These are phyloP conservation scores for Arthrobotrys conoides DNA, from an alignment of 2,329 filamentous ascomycete species.

Conservation along the genomic window DNA sequence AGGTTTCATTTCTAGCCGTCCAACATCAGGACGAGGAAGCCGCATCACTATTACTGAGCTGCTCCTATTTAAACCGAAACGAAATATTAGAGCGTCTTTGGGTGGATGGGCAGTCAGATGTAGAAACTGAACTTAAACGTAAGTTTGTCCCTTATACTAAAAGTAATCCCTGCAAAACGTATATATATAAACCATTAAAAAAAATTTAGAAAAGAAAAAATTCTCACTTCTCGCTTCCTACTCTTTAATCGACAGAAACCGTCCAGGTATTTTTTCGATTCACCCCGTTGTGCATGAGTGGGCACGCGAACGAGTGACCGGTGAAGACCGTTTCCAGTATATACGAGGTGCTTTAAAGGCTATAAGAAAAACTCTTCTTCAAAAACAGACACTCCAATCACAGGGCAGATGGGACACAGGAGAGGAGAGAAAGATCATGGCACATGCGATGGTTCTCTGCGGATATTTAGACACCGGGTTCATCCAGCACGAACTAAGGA, in stretches of 20 bases:
- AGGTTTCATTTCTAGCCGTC: slow-evolving; percentile 60
- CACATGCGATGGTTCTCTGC: neutral
- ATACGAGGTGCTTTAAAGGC: neutral
- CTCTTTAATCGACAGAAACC: slow-evolving; percentile 11
- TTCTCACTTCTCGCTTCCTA: slow-evolving; percentile 31
- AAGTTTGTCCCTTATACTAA: neutral
- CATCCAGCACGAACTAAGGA: neutral
- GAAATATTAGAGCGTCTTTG: slow-evolving; percentile 59
- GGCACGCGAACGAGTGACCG: slow-evolving; percentile 40
- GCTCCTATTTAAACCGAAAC: slow-evolving; percentile 60
- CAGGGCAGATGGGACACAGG: neutral
- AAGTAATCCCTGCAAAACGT: no score
- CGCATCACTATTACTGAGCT: slow-evolving; percentile 56
- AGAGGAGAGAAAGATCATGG: slow-evolving; percentile 2
- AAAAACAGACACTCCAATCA: neutral
- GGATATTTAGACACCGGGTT: neutral
- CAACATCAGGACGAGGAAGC: slow-evolving; percentile 37
- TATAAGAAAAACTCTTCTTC: neutral
- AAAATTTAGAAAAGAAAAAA: slow-evolving; percentile 21
- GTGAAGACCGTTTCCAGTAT: neutral
- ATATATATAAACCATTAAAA: neutral
- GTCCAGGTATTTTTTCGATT: slow-evolving; percentile 14
- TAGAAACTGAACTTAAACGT: slow-evolving; percentile 19
- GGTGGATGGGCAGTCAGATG: slow-evolving; percentile 2
- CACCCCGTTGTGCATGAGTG: slow-evolving; percentile 61